phyloP scores from a whole-genome alignment of 768 basidiomycete genomes.

The Pisolithus microcarpus region DNA sequence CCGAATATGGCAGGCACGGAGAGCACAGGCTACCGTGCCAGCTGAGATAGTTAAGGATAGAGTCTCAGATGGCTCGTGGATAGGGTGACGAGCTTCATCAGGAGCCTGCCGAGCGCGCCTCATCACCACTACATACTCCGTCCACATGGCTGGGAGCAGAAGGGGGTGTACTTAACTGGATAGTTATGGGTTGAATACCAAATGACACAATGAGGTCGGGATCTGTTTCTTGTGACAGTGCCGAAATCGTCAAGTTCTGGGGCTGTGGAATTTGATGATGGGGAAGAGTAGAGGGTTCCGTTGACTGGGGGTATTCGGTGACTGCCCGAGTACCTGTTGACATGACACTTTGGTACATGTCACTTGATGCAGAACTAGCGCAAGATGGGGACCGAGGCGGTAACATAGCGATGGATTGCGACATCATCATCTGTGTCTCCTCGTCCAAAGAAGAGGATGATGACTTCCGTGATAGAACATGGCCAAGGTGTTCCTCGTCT shows the following conservation, averaged over 20 bases:
- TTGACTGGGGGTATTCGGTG: not conserved
- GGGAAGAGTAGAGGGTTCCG: not conserved
- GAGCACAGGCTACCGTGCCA: conserved; percentile 49
- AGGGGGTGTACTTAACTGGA: conserved; percentile 47
- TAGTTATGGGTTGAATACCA: conserved; percentile 51
- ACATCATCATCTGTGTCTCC: conserved; percentile 59
- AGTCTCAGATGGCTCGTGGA: conserved; percentile 19
- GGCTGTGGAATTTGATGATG: not conserved
- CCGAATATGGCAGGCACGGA: conserved; percentile 52
- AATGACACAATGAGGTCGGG: conserved; percentile 55
- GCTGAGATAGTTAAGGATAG: conserved; percentile 36
- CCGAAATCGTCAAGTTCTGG: conserved; percentile 1
- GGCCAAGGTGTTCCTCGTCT: not conserved
- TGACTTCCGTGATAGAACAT: conserved; percentile 37
- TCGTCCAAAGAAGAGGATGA: conserved; percentile 62
- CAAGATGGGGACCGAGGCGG: conserved; percentile 43
- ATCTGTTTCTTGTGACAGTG: conserved; percentile 3
- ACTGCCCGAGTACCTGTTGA: conserved; percentile 26
- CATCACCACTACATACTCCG: not conserved
- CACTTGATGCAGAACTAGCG: conserved; percentile 45
- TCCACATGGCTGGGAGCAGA: conserved; percentile 10
- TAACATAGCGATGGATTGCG: conserved; percentile 63
- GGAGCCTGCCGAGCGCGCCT: conserved; percentile 2
- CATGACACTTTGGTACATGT: conserved; percentile 74
- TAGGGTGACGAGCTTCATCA: conserved; percentile 3